Percentiles rank a stretch among this genome's conserved stretches.
These are phyloP conservation scores for Polytrichum commune DNA, from an alignment of 225 moss, liverwort and hornwort species.

Conservation along the genomic window DNA sequence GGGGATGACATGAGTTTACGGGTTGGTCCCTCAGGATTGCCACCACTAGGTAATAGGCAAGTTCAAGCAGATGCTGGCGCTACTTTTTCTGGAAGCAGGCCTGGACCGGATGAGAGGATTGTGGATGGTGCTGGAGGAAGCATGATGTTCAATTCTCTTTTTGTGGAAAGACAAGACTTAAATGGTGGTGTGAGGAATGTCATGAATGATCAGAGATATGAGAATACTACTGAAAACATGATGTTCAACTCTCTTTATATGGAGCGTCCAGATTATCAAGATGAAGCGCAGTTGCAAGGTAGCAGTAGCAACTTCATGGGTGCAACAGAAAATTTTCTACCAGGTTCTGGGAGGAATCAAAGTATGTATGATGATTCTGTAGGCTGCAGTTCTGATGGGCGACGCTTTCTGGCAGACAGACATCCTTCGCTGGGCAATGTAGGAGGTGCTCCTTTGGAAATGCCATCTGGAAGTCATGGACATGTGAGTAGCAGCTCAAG, in stretches of 20 bases:
- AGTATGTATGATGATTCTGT: conserved; percentile 37
- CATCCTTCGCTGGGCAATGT: conserved; percentile 34
- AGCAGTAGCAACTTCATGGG: conserved; percentile 40
- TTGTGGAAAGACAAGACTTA: conserved; percentile 39
- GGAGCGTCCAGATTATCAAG: conserved; percentile 41
- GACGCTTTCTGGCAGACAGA: conserved; percentile 35
- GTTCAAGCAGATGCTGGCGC: conserved; percentile 27
- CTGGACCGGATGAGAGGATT: conserved; percentile 41
- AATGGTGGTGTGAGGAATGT: conserved; percentile 36
- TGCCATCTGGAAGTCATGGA: conserved; percentile 32
- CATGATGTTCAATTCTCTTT: conserved; percentile 39
- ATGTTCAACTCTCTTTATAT: conserved; percentile 46
- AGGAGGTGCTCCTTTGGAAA: conserved; percentile 35
- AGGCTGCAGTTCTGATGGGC: conserved; percentile 47
- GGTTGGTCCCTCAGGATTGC: conserved; percentile 46
- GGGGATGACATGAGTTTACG: conserved; percentile 38
- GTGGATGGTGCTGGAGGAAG: conserved; percentile 28
- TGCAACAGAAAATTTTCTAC: conserved; percentile 38
- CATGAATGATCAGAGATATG: conserved; percentile 47
- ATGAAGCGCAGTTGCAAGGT: conserved; percentile 36
- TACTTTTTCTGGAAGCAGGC: conserved; percentile 35
- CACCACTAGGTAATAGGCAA: conserved; percentile 39
- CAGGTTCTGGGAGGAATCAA: conserved; percentile 42
- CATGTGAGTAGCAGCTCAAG: conserved; percentile 69
- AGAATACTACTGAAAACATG: conserved; percentile 35